Evolutionary conservation across 2,329 filamentous ascomycete species (phyloP).

Genomic region (Trichophyton schoenleinii): DNA sequence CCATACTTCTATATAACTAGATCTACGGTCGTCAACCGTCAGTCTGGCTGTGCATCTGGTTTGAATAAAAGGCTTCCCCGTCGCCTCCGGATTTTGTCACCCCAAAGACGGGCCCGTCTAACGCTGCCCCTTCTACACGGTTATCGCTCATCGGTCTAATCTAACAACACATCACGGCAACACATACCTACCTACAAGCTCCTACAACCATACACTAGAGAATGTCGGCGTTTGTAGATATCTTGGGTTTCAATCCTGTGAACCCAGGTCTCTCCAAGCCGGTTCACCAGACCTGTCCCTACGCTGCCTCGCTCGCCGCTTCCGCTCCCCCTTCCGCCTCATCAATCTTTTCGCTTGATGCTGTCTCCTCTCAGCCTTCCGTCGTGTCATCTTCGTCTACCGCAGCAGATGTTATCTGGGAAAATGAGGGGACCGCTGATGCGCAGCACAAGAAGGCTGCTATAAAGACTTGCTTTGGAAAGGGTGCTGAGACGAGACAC

Average conservation of each 20-base stretch:
- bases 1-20: neutral
- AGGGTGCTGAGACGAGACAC: slow-evolving; percentile 26
- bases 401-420: slow-evolving; percentile 45
- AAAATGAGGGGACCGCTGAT: slow-evolving; percentile 24
- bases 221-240: slow-evolving; percentile 32
- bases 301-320: slow-evolving; percentile 58
- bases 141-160: slow-evolving; percentile 14
- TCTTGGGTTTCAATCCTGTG: slow-evolving; percentile 30
- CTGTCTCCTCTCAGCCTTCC: slow-evolving; percentile 52
- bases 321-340: slow-evolving; percentile 65
- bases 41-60: slow-evolving; percentile 9
- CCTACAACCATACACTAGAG: slow-evolving; percentile 15
- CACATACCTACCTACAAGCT: no score
- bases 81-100: slow-evolving; percentile 10
- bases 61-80: slow-evolving; percentile 12
- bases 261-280: slow-evolving; percentile 25
- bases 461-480: slow-evolving; percentile 8
- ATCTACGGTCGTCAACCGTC: neutral
- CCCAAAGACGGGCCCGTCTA: slow-evolving; percentile 12
- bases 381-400: slow-evolving; percentile 46
- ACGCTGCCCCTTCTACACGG: slow-evolving; percentile 9
- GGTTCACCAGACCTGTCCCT: slow-evolving; percentile 33
- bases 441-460: slow-evolving; percentile 15
- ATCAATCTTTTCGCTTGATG: slow-evolving; percentile 63
- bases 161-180: neutral